phyloP scores from a whole-genome alignment of 1,284 basidiomycete genomes.

The Ganoderma multipileum region DNA sequence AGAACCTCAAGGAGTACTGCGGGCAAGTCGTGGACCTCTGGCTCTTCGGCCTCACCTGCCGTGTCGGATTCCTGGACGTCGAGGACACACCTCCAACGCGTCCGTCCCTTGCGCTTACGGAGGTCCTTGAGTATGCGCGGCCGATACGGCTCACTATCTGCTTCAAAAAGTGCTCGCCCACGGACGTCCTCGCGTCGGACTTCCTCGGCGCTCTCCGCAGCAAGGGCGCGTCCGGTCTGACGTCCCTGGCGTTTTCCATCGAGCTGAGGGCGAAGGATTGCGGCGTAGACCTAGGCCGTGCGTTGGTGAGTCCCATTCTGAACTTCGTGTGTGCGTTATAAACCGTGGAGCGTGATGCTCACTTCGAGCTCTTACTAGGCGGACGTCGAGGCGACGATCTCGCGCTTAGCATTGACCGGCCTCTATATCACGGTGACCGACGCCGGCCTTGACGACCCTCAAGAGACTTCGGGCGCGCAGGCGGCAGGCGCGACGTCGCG shows the following conservation, averaged over 20 bases:
- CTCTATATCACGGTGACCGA: no score
- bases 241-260: neutral
- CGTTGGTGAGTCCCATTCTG: neutral
- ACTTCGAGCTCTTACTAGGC: no score
- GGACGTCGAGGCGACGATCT: no score
- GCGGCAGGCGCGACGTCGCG: no score
- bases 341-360: no score
- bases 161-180: neutral
- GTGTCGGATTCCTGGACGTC: neutral
- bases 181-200: neutral
- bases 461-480: no score
- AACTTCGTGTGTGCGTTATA: neutral
- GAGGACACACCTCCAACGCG: neutral
- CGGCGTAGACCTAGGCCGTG: neutral
- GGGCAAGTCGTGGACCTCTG: neutral
- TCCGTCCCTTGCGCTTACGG: neutral
- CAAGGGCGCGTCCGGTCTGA: neutral
- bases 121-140: neutral
- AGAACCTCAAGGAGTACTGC: neutral
- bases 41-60: neutral
- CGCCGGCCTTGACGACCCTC: no score
- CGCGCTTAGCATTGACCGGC: no score
- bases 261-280: neutral
- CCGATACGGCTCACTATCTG: neutral
- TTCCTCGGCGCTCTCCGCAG: neutral